Evolutionary conservation across 2,329 filamentous ascomycete species (phyloP).

Genomic region (Cladosporium colombiae): DNA sequence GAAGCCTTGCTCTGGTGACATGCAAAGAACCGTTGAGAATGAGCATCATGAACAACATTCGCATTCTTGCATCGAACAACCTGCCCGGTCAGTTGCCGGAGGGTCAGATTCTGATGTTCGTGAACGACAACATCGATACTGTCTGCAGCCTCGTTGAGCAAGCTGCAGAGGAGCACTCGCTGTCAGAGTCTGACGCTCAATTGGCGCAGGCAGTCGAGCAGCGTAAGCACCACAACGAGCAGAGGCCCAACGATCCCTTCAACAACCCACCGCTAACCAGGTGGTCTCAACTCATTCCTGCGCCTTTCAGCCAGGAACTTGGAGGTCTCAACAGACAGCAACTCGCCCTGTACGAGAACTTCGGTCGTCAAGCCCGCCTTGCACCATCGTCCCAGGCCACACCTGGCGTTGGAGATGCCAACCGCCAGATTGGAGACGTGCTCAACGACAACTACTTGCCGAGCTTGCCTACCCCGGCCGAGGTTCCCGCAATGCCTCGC

Average conservation of each 20-base stretch:
- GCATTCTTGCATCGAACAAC: constrained; percentile 68
- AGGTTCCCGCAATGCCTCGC: constrained; percentile 62
- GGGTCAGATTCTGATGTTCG: constrained; percentile 95
- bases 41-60: constrained; percentile 96
- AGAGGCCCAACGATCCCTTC: constrained; percentile 80
- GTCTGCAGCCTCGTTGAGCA: constrained; percentile 94
- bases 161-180: constrained; percentile 87
- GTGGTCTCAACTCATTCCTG: constrained; percentile 91
- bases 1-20: constrained; percentile 92
- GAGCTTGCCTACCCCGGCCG: constrained; percentile 63
- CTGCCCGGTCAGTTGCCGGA: constrained; percentile 77
- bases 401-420: constrained; percentile 47
- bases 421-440: constrained; percentile 62
- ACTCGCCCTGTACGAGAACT: constrained; percentile 94
- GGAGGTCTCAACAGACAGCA: constrained; percentile 86
- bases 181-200: constrained; percentile 93
- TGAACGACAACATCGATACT: constrained; percentile 93
- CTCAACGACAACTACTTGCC: constrained; percentile 63
- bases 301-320: constrained; percentile 85
- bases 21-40: constrained; percentile 95
- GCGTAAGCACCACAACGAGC: constrained; percentile 72
- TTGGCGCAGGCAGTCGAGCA: constrained; percentile 78
- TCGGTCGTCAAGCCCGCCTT: constrained; percentile 77
- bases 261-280: constrained; percentile 77
- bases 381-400: constrained; percentile 51